Conservation (phyloP, 2,329 filamentous ascomycete genomes). For the Beauveria sp. region DNA sequence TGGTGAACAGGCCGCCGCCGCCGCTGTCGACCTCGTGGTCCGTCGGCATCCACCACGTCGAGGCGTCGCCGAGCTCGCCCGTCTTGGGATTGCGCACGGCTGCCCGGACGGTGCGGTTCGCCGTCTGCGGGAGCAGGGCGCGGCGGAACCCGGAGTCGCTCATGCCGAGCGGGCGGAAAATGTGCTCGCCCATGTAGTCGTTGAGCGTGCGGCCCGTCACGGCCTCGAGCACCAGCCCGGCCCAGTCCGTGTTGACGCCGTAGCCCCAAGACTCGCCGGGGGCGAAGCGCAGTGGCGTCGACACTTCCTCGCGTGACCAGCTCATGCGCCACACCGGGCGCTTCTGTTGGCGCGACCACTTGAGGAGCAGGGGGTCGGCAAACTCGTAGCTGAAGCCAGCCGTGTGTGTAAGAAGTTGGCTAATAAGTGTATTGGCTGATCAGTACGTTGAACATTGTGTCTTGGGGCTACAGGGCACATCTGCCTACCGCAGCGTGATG, state of each 20-base stretch:
- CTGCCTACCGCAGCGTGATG: constrained; percentile 22
- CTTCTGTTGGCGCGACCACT: constrained; percentile 25
- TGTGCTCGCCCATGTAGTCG: constrained; percentile 18
- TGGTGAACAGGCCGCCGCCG: constrained; percentile 27
- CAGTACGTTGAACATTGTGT: too few species aligned
- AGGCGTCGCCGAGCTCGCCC: constrained; percentile 1
- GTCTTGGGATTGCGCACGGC: constrained; percentile 3
- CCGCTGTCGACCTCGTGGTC: constrained; percentile 25
- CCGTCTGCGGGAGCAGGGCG: constrained; percentile 6
- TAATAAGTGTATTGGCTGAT: constrained; percentile 9
- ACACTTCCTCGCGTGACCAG: constrained; percentile 24
- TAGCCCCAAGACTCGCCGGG: constrained; percentile 36
- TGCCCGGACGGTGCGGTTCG: constrained; percentile 5
- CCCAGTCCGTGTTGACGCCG: constrained; percentile 31
- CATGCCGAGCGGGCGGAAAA: constrained; percentile 22
- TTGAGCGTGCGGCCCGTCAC: constrained; percentile 23
- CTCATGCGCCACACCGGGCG: constrained; percentile 17
- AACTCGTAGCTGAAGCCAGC: constrained; percentile 31
- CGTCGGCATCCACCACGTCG: constrained; percentile 11
- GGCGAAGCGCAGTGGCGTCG: constrained; percentile 28
- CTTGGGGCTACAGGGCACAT: not conserved
- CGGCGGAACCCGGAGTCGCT: constrained; percentile 19
- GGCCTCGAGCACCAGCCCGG: constrained; percentile 29
- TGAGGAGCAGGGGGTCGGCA: constrained; percentile 23
- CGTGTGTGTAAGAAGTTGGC: constrained; percentile 34